Base-by-base conservation (phyloP, 139 green algal species). In the Volvox africanus region DNA sequence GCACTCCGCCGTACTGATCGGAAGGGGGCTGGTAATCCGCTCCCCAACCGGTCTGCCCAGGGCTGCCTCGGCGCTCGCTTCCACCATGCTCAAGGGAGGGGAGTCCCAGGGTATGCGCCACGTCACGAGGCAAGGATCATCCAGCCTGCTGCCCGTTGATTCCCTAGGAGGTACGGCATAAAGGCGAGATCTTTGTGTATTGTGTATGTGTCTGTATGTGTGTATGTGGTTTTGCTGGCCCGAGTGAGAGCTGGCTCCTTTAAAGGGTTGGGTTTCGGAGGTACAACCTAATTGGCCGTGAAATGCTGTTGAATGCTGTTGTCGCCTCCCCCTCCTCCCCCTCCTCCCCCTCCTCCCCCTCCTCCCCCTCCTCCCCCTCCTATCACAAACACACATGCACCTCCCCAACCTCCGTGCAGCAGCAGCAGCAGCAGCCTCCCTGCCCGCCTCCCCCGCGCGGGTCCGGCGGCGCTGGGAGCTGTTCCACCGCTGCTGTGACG, bases 81-180 rank as follows among this genome's bases (percentile, higher is more conserved):
- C 55, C 80, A n/a, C 80, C 1, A 86, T 86, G 80, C 80, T 86
- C 55, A 86, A 86, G n/a, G 55, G 80, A 26, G 35, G 77, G 14
- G 77, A 82, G 11, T 62, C 77, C 5, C 13, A 30, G 17, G 77
- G 77, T 21, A 28, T 61, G 28, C 80, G 55, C 28, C 55, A 65
- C n/a, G 55, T 61, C 17, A 61, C 28, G 24, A 55, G 80, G 2
- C 3, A 24, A 55, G 55, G 11, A 28, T 55, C 5, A 2, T 18
- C 55, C 28, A 86, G 55, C 55, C 80, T 86, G 5, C 55, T 86
- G 55, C 80, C 80, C 28, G 28, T 86, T 16, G 80, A 86, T 61
- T 65, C 55, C 2, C 2, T 75, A 55, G 9, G 1, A 55, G 80
- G 80, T 86, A 26, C 44, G 44, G 11, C 62, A 69, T n/a, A n/a